Evolutionary conservation across 2,329 filamentous ascomycete species (phyloP).

Genomic region (Byssothecium circinans): DNA sequence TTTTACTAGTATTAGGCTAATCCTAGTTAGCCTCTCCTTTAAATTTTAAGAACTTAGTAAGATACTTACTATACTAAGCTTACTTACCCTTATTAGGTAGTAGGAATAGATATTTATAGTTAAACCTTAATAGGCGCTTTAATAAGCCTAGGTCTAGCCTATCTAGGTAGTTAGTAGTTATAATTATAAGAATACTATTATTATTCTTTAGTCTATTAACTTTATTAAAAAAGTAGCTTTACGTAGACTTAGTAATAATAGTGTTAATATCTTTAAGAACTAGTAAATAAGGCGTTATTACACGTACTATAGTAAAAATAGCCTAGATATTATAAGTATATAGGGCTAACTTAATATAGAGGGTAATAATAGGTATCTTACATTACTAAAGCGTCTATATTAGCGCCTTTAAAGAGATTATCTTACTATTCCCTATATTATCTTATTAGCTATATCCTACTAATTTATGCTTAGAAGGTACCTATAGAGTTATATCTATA

Average conservation of each 20-base stretch:
- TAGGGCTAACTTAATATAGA: conserved; percentile 29
- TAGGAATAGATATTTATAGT: conserved; percentile 67
- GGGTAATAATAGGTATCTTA: conserved; percentile 30
- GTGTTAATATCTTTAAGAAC: conserved; percentile 48
- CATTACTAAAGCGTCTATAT: conserved; percentile 48
- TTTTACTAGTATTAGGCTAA: conserved; percentile 59
- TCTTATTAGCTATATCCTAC: neutral
- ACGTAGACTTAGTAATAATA: conserved; percentile 39
- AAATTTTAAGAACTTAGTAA: neutral
- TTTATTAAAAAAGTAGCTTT: conserved; percentile 48
- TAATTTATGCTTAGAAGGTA: too few relatives aligned
- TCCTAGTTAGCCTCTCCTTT: conserved; percentile 16
- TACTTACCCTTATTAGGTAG: conserved; percentile 59
- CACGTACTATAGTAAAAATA: conserved; percentile 42
- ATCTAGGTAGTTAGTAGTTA: conserved; percentile 45
- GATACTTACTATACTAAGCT: conserved; percentile 56
- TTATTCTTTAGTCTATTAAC: conserved; percentile 47
- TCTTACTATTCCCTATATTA: conserved; percentile 44
- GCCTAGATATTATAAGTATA: conserved; percentile 30
- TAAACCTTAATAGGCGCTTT: conserved; percentile 67
- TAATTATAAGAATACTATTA: conserved; percentile 48
- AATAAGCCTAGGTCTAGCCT: conserved; percentile 50
- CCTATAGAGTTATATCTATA: too few relatives aligned
- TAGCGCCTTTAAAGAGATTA: conserved; percentile 48
- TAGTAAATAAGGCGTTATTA: conserved; percentile 44